These are phyloP conservation scores for Botryosphaeria agaves DNA, from an alignment of 2,329 filamentous ascomycete species.

Conservation along the genomic window DNA sequence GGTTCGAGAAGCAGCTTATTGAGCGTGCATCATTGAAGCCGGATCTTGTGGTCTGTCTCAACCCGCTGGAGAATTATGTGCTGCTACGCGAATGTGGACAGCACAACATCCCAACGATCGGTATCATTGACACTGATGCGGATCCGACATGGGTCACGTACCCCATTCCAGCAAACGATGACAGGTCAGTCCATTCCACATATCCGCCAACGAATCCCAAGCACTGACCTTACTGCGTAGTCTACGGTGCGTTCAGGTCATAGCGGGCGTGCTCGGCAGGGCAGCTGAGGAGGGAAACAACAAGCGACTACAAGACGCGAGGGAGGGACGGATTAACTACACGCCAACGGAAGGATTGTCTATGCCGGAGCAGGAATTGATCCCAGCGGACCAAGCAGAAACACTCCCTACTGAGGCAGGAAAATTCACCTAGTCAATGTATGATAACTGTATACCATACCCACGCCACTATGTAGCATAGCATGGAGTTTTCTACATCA, in stretches of 20 bases:
- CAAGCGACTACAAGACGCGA: constrained; percentile 45
- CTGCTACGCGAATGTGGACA: constrained; percentile 80
- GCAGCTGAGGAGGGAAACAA: constrained; percentile 65
- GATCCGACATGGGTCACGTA: constrained; percentile 93
- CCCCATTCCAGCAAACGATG: constrained; percentile 90
- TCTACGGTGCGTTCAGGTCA: constrained; percentile 62
- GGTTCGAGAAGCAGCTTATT: constrained; percentile 48
- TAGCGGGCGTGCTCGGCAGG: constrained; percentile 69
- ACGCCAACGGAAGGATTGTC: constrained; percentile 15
- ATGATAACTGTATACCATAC: too few species aligned
- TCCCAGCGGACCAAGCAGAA: too few species aligned
- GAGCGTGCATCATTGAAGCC: constrained; percentile 55
- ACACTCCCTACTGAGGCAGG: too few species aligned
- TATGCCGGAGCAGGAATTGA: constrained; percentile 7
- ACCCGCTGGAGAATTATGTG: constrained; percentile 82
- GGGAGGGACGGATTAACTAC: constrained; percentile 45
- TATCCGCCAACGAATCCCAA: constrained; percentile 1
- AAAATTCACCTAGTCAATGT: too few species aligned
- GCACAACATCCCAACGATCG: constrained; percentile 82
- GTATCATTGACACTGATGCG: constrained; percentile 82
- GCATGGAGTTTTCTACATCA: too few species aligned
- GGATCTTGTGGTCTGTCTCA: constrained; percentile 82
- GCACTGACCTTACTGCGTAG: constrained; percentile 28
- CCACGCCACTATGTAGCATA: too few species aligned
- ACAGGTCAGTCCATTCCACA: constrained; percentile 52